phyloP scores from a whole-genome alignment of 768 basidiomycete genomes.

The Suillus hirtellus region DNA sequence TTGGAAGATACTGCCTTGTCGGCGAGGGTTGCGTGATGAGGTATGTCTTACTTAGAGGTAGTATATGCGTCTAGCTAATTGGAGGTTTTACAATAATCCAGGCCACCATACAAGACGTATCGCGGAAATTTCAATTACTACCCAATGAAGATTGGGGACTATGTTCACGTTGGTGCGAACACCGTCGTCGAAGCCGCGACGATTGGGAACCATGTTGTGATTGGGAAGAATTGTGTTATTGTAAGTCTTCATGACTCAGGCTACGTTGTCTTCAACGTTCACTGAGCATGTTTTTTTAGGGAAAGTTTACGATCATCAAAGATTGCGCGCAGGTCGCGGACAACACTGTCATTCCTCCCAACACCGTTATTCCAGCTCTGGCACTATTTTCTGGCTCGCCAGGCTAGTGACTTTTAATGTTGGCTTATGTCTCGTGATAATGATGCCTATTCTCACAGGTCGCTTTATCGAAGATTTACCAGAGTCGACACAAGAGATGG shows the following conservation, averaged over 20 bases:
- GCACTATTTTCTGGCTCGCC: slow-evolving; percentile 87
- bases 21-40: slow-evolving; percentile 90
- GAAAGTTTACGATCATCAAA: slow-evolving; percentile 95
- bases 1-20: slow-evolving; percentile 91
- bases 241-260: slow-evolving; percentile 45
- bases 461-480: slow-evolving; percentile 82
- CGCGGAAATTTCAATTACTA: slow-evolving; percentile 95
- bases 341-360: slow-evolving; percentile 86
- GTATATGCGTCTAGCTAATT: background rate
- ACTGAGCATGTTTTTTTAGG: slow-evolving; percentile 45
- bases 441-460: slow-evolving; percentile 44
- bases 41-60: slow-evolving; percentile 39
- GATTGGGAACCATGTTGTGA: slow-evolving; percentile 91
- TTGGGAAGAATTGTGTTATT: slow-evolving; percentile 94
- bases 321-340: slow-evolving; percentile 92
- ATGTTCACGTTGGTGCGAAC: slow-evolving; percentile 90
- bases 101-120: slow-evolving; percentile 88
- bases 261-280: background rate
- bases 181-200: slow-evolving; percentile 91
- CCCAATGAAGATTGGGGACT: slow-evolving; percentile 95
- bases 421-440: slow-evolving; percentile 5
- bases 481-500: slow-evolving; percentile 91
- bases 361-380: slow-evolving; percentile 89
- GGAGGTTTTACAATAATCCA: slow-evolving; percentile 24
- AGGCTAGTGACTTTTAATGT: slow-evolving; percentile 47